phyloP scores from a whole-genome alignment of 169 alveolate genomes.

The Theileria annulata region DNA sequence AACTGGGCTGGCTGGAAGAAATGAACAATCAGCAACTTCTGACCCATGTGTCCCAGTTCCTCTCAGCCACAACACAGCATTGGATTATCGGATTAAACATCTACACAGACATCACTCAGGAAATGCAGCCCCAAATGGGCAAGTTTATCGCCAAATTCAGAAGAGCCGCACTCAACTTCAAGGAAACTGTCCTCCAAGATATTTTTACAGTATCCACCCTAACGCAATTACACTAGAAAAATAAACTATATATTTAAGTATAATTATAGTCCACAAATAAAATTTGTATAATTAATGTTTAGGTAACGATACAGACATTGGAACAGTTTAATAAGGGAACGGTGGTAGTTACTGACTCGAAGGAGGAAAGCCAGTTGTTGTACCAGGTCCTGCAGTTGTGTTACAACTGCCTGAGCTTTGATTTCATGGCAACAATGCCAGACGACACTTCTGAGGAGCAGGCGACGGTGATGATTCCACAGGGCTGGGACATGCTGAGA shows the following conservation, averaged over 20 bases:
- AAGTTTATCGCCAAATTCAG: conserved; percentile 84
- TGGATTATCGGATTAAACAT: conserved; percentile 92
- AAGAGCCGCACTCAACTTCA: conserved; percentile 90
- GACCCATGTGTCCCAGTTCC: conserved; percentile 78
- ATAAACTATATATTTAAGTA: background rate
- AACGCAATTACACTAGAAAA: background rate
- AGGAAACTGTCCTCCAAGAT: conserved; percentile 88
- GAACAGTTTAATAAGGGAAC: conserved; percentile 76
- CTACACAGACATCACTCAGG: conserved; percentile 86
- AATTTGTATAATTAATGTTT: background rate
- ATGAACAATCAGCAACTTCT: conserved; percentile 77
- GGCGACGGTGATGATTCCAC: conserved; percentile 91
- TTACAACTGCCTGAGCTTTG: conserved; percentile 87
- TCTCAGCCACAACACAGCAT: conserved; percentile 87
- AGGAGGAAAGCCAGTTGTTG: conserved; percentile 79
- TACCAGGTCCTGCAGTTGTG: conserved; percentile 88
- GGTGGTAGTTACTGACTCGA: conserved; percentile 67
- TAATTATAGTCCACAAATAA: background rate
- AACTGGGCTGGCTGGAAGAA: conserved; percentile 88
- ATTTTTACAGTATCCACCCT: conserved; percentile 80
- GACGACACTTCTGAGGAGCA: conserved; percentile 93
- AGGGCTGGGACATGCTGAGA: conserved; percentile 86
- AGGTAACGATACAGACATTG: conserved; percentile 66
- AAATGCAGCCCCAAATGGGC: conserved; percentile 83
- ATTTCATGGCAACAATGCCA: conserved; percentile 92